Evolutionary conservation across 371 early-diverging fungal species (phyloP).

Genomic region (Blastocladiella emersonii): DNA sequence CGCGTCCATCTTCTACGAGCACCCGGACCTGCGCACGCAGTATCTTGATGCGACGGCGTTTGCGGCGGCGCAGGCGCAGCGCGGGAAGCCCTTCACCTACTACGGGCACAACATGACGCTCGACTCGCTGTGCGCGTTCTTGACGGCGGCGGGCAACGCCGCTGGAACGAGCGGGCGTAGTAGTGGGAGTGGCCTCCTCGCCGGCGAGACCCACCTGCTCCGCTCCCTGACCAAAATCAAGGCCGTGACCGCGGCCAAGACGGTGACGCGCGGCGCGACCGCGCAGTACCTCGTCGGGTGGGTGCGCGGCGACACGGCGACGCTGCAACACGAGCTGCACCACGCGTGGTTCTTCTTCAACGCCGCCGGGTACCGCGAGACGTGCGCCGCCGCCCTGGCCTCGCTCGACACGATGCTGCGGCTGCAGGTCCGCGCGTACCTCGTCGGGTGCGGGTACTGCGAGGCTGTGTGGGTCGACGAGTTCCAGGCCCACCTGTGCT

Average conservation of each 20-base stretch:
- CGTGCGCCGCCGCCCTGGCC: not conserved
- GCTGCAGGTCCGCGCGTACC: not conserved
- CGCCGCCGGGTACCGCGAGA: not conserved
- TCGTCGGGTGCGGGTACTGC: not conserved
- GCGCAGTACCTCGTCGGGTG: not conserved
- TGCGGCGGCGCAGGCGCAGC: not conserved
- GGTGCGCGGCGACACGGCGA: not conserved
- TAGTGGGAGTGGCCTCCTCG: not conserved
- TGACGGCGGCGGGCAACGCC: not conserved
- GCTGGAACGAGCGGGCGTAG: too few relatives aligned
- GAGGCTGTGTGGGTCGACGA: not conserved
- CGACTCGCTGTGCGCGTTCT: not conserved
- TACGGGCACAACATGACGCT: not conserved
- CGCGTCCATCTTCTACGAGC: not conserved
- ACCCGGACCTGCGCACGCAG: not conserved
- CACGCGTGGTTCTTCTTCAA: slow-evolving; percentile 1
- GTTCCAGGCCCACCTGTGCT: not conserved
- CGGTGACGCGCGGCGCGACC: not conserved
- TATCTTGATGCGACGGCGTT: not conserved
- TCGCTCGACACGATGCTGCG: not conserved
- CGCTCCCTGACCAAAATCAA: not conserved
- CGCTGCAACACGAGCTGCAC: not conserved
- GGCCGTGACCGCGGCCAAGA: not conserved
- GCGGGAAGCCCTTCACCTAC: not conserved
- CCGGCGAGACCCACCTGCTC: not conserved